phyloP scores from a whole-genome alignment of 805 yeast genomes.

The Myxozyma monticola region DNA sequence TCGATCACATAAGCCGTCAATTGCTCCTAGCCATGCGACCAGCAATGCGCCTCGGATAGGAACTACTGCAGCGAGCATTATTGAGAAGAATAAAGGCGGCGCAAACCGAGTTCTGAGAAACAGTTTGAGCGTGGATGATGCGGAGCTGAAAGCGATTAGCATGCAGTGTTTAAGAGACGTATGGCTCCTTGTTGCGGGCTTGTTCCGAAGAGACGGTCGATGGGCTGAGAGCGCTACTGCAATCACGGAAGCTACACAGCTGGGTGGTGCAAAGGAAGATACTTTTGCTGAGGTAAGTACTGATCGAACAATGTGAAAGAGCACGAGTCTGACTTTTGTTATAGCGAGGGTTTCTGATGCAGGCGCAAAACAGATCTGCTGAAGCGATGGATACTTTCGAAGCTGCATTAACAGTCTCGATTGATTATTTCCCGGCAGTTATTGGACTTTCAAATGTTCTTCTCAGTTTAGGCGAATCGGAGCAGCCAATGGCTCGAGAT shows the following conservation, averaged over 20 bases:
- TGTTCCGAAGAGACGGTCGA: constrained; percentile 21
- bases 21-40: background rate
- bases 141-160: constrained; percentile 22
- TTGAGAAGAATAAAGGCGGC: constrained; percentile 26
- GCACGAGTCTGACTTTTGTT: background rate
- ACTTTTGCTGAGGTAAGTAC: constrained; percentile 25
- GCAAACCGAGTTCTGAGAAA: constrained; percentile 28
- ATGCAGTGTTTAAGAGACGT: constrained; percentile 28
- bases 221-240: constrained; percentile 28
- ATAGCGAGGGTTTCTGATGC: constrained; percentile 25
- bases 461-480: constrained; percentile 8
- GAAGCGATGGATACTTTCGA: constrained; percentile 25
- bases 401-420: constrained; percentile 28
- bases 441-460: constrained; percentile 19
- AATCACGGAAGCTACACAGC: constrained; percentile 24
- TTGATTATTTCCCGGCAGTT: constrained; percentile 28
- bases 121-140: constrained; percentile 25
- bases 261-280: constrained; percentile 28
- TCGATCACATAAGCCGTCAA: constrained; percentile 11
- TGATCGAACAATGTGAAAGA: background rate
- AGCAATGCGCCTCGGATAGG: background rate
- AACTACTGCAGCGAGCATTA: constrained; percentile 19
- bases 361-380: constrained; percentile 11
- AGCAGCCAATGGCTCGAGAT: constrained; percentile 31
- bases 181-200: constrained; percentile 28